phyloP scores from a whole-genome alignment of 2,329 filamentous ascomycete species.

The Scedosporium dehoogii region DNA sequence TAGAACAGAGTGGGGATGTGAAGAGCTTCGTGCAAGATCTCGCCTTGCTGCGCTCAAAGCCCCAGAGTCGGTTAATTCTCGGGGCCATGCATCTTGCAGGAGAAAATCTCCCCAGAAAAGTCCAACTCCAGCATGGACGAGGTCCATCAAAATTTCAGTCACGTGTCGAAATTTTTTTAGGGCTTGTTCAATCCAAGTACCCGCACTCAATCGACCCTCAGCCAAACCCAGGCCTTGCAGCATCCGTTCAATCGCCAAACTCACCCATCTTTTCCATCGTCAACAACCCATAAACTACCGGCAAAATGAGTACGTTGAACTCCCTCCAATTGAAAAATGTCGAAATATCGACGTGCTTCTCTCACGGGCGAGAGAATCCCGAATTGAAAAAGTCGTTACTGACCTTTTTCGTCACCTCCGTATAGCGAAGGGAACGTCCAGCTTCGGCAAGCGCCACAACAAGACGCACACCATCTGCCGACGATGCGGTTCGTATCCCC shows the following conservation, averaged over 20 bases:
- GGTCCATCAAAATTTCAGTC: neutral
- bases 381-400: constrained; percentile 9
- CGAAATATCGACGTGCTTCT: constrained; percentile 1
- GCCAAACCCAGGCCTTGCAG: neutral
- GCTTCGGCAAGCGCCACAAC: constrained; percentile 68
- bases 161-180: constrained; percentile 7
- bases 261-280: constrained; percentile 3
- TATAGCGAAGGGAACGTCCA: constrained; percentile 48
- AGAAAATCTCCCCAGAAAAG: no score
- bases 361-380: constrained; percentile 7
- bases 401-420: constrained; percentile 16
- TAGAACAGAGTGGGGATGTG: no score
- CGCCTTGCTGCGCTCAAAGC: no score
- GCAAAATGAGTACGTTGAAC: constrained; percentile 47
- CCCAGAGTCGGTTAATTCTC: no score
- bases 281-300: constrained; percentile 25
- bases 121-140: no score
- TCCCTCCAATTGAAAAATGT: constrained; percentile 7
- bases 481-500: constrained; percentile 75
- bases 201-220: constrained; percentile 1
- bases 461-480: constrained; percentile 98
- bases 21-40: no score
- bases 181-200: constrained; percentile 4
- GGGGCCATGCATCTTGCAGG: no score
- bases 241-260: constrained; percentile 1